Evolutionary conservation across 768 basidiomycete genomes (phyloP).

Genomic region (Pleurotus tuoliensis): DNA sequence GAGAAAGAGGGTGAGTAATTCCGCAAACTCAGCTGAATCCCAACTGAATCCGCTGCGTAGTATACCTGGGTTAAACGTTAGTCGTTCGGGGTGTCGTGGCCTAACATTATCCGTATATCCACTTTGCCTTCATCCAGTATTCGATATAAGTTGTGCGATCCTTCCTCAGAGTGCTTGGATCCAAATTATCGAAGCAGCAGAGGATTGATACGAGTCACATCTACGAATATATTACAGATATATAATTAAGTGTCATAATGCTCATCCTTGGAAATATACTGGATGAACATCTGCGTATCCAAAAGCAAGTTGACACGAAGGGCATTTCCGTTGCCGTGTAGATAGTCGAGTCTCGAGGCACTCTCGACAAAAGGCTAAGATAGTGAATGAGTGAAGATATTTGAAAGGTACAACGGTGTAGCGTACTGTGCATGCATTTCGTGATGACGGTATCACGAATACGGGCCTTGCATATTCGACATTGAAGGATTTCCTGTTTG

Average conservation of each 20-base stretch:
- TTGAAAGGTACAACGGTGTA: too few relatives aligned
- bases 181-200: not conserved
- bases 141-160: too few relatives aligned
- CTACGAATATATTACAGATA: conserved; percentile 7
- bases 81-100: conserved; percentile 6
- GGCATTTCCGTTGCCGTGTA: conserved; percentile 92
- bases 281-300: conserved; percentile 72
- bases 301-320: conserved; percentile 80
- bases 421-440: conserved; percentile 89
- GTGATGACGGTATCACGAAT: conserved; percentile 79
- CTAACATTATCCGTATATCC: too few relatives aligned
- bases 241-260: not conserved
- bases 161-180: too few relatives aligned
- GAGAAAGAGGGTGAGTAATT: conserved; percentile 74
- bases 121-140: too few relatives aligned
- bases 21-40: not conserved
- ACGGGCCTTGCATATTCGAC: conserved; percentile 78
- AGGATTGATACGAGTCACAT: conserved; percentile 14
- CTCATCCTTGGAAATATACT: conserved; percentile 42
- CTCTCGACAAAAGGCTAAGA: conserved; percentile 74
- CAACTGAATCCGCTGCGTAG: conserved; percentile 31
- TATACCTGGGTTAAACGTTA: conserved; percentile 97
- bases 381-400: too few relatives aligned
- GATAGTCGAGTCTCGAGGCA: conserved; percentile 86
- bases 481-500: conserved; percentile 75